Evolutionary conservation across 2,329 filamentous ascomycete species (phyloP), one percentile per base, ranked within the genome.

Genomic region (Parastagonospora avenae): DNA sequence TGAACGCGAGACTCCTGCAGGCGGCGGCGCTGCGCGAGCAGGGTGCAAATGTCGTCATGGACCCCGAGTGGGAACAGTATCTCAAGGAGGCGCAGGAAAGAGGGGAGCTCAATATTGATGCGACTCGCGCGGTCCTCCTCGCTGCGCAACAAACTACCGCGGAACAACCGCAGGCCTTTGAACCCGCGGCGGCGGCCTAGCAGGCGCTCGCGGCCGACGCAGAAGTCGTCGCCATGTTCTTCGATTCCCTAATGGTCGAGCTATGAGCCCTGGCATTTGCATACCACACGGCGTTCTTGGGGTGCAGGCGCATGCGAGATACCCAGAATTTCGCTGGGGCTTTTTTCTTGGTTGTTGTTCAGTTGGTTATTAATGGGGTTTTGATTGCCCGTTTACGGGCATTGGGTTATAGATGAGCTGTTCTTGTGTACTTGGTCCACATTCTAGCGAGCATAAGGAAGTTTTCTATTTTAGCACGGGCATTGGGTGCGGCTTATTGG

Each of bases 51-150:
- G 79, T 82, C 40, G 80, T 84, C 24, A 79, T 90, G 59, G 87
- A 90, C 64, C 85, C 88, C 55, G 86, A 87, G 62, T 90, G 85
- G 86, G 87, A 90, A 70, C 85, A 88, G 69, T 90, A 86, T 83
- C 76, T 90, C 53, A 90, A 90, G 72, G 85, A 86, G 62, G 85
- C 83, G 37, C 82, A 87, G 42, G 87, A 90, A 64, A 79, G 82
- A 5, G 86, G 86, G 48, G 71, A 73, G 43, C 63, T 72, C 33
- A 69, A 70, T 47, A 67, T 72, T 33, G 68, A 70, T 37, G 67
- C 67, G 1, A 70, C 70, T 10, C 48, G 67, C 9, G 64, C 69
- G 39, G 67, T 67, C 8, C 57, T 73, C 33, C 46, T 68, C 10
- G 62, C 52, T 11, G 68, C 72, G 63, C 44, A 57, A 39, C 47